Percentiles rank a stretch among this genome's conserved stretches.
Conservation (phyloP, 371 early-diverging fungal species). For the Mortierella sp. region DNA sequence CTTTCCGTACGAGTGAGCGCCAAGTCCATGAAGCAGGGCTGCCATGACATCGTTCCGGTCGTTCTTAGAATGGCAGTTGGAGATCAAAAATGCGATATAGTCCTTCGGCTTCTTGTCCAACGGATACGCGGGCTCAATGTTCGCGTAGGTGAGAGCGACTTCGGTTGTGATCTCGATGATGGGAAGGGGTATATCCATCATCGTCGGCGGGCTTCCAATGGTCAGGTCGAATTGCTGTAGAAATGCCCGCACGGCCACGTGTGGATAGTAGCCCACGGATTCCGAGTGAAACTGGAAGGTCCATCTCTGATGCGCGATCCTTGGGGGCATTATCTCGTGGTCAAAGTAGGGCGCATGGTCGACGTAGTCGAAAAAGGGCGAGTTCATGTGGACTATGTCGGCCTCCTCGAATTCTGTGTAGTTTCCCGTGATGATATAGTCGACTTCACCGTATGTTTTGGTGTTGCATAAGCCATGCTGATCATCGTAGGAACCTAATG, state of each 20-base stretch:
- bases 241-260: conserved; percentile 16
- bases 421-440: conserved; percentile 16
- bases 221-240: conserved; percentile 32
- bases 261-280: conserved; percentile 28
- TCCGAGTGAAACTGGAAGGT: conserved; percentile 20
- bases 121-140: conserved; percentile 4
- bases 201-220: conserved; percentile 18
- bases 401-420: conserved; percentile 36
- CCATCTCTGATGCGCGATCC: conserved; percentile 30
- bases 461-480: not conserved
- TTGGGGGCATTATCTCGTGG: conserved; percentile 20
- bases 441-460: not conserved
- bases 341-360: conserved; percentile 24
- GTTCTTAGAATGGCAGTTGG: conserved; percentile 33
- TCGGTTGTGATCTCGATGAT: conserved; percentile 4
- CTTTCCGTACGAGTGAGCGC: conserved; percentile 32
- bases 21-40: conserved; percentile 9
- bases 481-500: no score
- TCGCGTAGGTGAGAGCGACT: not conserved
- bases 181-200: conserved; percentile 23
- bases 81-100: conserved; percentile 12
- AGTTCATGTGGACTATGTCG: conserved; percentile 23
- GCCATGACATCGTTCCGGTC: conserved; percentile 18
- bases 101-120: conserved; percentile 7
- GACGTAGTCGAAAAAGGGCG: conserved; percentile 5